Conservation (phyloP, 129 eudicot genomes). For the Deinandra increscens region DNA sequence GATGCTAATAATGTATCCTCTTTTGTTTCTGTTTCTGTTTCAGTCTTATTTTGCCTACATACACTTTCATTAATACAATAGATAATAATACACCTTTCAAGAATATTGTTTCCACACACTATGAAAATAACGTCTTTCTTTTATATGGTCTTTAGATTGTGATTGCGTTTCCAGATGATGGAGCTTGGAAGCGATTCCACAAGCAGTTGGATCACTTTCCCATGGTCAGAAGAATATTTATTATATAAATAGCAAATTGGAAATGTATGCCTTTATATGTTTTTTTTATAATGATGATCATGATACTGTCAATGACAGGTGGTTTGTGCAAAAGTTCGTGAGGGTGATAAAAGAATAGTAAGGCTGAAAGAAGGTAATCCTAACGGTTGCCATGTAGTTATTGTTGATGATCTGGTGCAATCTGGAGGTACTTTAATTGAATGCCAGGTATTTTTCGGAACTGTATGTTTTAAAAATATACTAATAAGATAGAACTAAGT, state of each 20-base stretch:
- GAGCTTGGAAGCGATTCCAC: slow-evolving; percentile 98
- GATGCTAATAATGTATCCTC: slow-evolving; percentile 46
- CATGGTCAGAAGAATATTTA: slow-evolving; percentile 41
- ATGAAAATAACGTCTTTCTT: slow-evolving; percentile 2
- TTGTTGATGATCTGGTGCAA: slow-evolving; percentile 89
- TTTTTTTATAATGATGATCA: not conserved
- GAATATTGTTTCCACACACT: not conserved
- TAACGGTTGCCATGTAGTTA: slow-evolving; percentile 79
- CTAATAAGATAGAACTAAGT: not conserved
- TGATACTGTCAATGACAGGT: slow-evolving; percentile 38
- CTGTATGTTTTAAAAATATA: not conserved
- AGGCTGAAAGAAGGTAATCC: slow-evolving; percentile 87
- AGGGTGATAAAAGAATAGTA: slow-evolving; percentile 86
- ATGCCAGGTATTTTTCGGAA: slow-evolving; percentile 64
- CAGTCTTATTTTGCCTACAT: not conserved
- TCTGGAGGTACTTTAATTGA: slow-evolving; percentile 94
- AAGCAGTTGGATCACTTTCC: slow-evolving; percentile 70
- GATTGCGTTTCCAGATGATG: slow-evolving; percentile 94
- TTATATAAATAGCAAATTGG: not conserved
- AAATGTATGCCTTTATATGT: not conserved
- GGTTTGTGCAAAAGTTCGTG: slow-evolving; percentile 87
- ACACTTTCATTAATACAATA: not conserved
- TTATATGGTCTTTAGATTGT: slow-evolving; percentile 46
- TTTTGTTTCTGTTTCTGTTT: not conserved
- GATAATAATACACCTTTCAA: not conserved